Evolutionary conservation across 306 rosid species (phyloP), one percentile per base, ranked within the genome.

Genomic region (Dalbergia oliveri): DNA sequence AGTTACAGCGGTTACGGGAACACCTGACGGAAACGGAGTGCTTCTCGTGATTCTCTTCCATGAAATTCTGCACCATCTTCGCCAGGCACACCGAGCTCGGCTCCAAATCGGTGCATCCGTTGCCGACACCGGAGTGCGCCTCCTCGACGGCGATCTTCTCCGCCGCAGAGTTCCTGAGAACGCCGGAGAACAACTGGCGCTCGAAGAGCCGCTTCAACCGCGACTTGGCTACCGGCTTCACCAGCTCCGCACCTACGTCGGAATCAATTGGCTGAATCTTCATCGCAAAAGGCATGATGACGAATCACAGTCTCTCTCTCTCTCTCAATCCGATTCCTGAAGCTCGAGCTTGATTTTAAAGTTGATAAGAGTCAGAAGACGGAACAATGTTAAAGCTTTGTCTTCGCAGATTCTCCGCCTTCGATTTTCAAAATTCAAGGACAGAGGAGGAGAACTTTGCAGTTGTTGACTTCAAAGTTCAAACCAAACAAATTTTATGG

Each of bases 191-290:
- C 66, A 93, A 94, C 66, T 83, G 99, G 9, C 97, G 91, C 82
- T 93, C 99, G 4, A 95, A 90, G 10, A 95, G 90, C 35, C 95
- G 88, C 91, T 90, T 91, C 54, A 93, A 63, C 75, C 91, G 86
- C 49, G 97, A 92, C 90, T 89, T 93, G n/a, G 66, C 83, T 33
- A 86, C 87, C 9, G 94, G 90, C 87, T 91, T 92, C 31, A 80
- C 88, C 76, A 76, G 82, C 81, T 85, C 92, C 0, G 75, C 85
- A 15, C 68, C 75, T 11, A 77, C 77, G 81, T 78, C 84, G 56
- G 73, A 89, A 77, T 93, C 93, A 41, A 94, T 86, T 10, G 99
- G 99, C 81, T 93, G 97, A 82, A 94, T 90, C 88, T 91, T 94
- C 97, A 91, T 91, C 1, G 92, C 77, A 47, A 88, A 92, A 57